Evolutionary conservation across 2,329 filamentous ascomycete species (phyloP), one percentile per base, ranked within the genome.

Genomic region (Dactylellina sp.): DNA sequence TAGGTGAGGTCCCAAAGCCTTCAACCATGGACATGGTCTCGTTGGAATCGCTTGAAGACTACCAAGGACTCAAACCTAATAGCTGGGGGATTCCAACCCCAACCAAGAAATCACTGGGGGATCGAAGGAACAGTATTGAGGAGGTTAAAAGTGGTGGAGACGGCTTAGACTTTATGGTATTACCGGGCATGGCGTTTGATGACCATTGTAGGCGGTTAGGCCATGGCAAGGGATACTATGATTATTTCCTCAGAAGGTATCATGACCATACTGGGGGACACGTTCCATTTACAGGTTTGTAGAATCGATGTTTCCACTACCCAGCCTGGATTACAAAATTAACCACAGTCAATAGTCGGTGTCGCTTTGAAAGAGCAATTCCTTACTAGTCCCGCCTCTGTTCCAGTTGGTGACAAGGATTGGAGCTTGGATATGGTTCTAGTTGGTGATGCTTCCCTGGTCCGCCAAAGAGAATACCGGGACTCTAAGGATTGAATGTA

Each of bases 181-280:
- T 98, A 84, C 95, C 95, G 0, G 95, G 93, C 11, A 91, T 99
- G 79, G 94, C 92, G 1, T 99, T 99, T 81, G 93, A 97, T 80
- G 84, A 84, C 1, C 83, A 83, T 11, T 86, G 95, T 74, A 87
- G 89, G 77, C 87, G 95, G 78, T 85, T 98, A 18, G 95, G 95
- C 42, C 95, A 99, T 81, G 95, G 95, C 65, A 96, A 92, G 81
- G 95, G 95, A 32, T 99, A 96, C 83, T 99, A 99, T 84, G 95
- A 99, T 83, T 91, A 89, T 81, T 99, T 97, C 81, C 83, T 99
- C 80, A 87, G 89, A 79, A 88, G 89, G 77, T 96, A 93, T 85
- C 80, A 85, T 81, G 81, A 76, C 35, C 40, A 76, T 80, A 81
- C 81, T 78, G 77, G 78, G 49, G 59, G 74, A 50, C 81, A 80